These are phyloP conservation scores for Irpex sp. DNA, from an alignment of 1,284 basidiomycete genomes.

Conservation along the genomic window DNA sequence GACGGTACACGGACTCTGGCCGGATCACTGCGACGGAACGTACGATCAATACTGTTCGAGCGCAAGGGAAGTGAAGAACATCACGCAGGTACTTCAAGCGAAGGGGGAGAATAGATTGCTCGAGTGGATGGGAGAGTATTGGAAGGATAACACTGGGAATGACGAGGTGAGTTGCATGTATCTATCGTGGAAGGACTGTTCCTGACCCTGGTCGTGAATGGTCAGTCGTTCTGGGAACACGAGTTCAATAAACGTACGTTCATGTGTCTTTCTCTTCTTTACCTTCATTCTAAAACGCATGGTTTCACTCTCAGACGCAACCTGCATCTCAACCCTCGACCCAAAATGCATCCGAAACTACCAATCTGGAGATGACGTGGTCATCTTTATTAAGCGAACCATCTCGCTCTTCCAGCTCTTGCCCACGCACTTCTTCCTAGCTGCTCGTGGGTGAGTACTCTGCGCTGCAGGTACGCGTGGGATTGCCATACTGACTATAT, in stretches of 20 bases:
- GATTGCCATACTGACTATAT: neutral
- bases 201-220: neutral
- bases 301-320: conserved; percentile 1
- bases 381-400: conserved; percentile 11
- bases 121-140: conserved; percentile 10
- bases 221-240: conserved; percentile 11
- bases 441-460: conserved; percentile 6
- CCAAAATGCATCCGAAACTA: conserved; percentile 11
- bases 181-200: neutral
- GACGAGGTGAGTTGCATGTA: conserved; percentile 10
- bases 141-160: conserved; percentile 11
- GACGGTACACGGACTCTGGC: conserved; percentile 14
- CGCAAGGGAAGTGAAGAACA: conserved; percentile 5
- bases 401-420: conserved; percentile 11
- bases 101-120: conserved; percentile 6
- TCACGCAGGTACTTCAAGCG: conserved; percentile 8
- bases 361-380: conserved; percentile 5
- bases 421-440: conserved; percentile 8
- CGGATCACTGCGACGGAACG: conserved; percentile 12
- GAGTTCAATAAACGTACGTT: conserved; percentile 12
- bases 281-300: neutral
- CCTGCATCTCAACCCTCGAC: conserved; percentile 12
- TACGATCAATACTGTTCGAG: conserved; percentile 10
- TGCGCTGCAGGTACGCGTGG: neutral
- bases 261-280: neutral